Evolutionary conservation across 164 flowering plant species (phyloP), one percentile per base, ranked within the genome.

Genomic region (Magnolia changhungtana): DNA sequence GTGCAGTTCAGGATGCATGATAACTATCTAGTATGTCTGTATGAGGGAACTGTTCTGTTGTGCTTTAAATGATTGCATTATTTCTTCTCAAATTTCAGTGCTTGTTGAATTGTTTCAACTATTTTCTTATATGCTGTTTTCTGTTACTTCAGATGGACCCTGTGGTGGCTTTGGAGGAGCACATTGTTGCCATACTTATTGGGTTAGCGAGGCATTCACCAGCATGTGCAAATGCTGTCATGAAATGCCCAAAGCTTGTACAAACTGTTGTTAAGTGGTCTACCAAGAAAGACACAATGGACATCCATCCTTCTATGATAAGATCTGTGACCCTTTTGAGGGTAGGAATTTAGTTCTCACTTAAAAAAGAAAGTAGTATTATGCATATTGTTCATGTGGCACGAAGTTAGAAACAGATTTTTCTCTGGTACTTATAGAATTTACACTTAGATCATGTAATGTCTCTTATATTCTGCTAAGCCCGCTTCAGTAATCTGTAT

Each of bases 161-260:
- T 75, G 27, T 86, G 24, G 83, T 78, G 1, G 87, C 85, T 72
- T 78, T 92, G 82, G 97, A 91, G 83, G 98, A 96, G 76, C 83
- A 82, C 81, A 73, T 92, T 65, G 64, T 92, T 59, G 85, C 97
- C 69, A 82, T 92, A 75, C 89, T 91, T 29, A 80, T 88, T 82
- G 94, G 89, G 49, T 77, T 96, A 66, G 95, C 94, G 67, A 89
- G 99, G 83, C 98, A 94, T 87, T 94, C 99, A 45, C 92, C 93
- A 51, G 82, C 86, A 50, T 87, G 90, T 85, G 90, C 96, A 72
- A 76, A 75, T 88, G 96, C 97, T 82, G 79, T 96, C 51, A 75
- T 89, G 80, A 84, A 85, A 50, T 91, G 91, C 79, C 87, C 85
- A 71, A 84, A 89, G 86, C 97, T 96, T 76, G 82, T 96, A 79